Evolutionary conservation across 1,284 basidiomycete species (phyloP).

Genomic region (Sporisorium reilianum): DNA sequence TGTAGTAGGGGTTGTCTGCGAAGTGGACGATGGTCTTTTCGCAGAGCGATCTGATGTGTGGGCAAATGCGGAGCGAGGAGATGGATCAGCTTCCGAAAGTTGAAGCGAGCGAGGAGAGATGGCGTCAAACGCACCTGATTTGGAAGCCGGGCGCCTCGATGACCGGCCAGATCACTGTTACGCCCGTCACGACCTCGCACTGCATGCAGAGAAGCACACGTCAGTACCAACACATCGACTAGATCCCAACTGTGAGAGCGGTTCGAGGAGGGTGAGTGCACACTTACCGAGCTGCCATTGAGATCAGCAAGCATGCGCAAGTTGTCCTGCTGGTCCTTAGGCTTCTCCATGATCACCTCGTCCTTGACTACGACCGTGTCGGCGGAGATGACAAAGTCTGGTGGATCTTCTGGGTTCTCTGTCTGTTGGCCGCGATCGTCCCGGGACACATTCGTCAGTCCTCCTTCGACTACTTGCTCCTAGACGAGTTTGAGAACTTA

Average conservation of each 20-base stretch:
- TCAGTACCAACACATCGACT: not conserved
- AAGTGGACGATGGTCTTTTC: constrained; percentile 68
- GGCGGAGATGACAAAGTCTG: constrained; percentile 88
- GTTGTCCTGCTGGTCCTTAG: constrained; percentile 82
- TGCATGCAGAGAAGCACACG: not conserved
- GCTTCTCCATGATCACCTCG: constrained; percentile 84
- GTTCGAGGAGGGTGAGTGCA: no score
- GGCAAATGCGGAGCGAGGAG: not conserved
- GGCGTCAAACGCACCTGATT: constrained; percentile 75
- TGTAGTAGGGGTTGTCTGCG: constrained; percentile 67
- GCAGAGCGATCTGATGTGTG: constrained; percentile 51
- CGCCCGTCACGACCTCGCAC: constrained; percentile 66
- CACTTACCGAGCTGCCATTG: constrained; percentile 71
- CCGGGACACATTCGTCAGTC: not conserved
- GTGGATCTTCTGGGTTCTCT: constrained; percentile 82
- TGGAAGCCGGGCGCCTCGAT: constrained; percentile 86
- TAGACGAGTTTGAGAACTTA: constrained; percentile 20
- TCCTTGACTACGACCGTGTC: constrained; percentile 66
- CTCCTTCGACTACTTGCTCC: not conserved
- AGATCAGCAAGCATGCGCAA: constrained; percentile 87
- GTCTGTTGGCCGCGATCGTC: constrained; percentile 21
- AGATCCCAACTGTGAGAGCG: not conserved
- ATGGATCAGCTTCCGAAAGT: not conserved
- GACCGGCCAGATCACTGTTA: constrained; percentile 79
- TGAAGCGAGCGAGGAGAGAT: not conserved